Evolutionary conservation across 2,329 filamentous ascomycete genomes (phyloP).

Genomic region (Fusarium fracticaudum): DNA sequence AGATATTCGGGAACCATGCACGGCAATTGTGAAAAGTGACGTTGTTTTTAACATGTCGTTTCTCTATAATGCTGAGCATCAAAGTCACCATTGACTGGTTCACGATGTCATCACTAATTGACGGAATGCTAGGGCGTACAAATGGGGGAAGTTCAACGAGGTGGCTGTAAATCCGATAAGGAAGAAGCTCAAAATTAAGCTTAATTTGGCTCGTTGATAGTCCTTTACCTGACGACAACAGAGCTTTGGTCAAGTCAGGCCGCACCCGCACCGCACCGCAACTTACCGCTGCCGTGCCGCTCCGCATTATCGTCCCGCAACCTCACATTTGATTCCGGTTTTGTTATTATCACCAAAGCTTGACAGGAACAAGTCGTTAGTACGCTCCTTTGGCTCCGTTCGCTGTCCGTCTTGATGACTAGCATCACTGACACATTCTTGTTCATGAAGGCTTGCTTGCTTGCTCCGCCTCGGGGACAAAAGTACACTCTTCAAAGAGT

Average conservation of each 20-base stretch:
- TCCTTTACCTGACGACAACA: background rate
- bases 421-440: background rate
- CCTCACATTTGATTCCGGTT: too few species aligned
- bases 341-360: background rate
- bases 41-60: background rate
- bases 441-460: background rate
- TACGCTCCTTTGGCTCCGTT: too few species aligned
- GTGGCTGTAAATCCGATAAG: background rate
- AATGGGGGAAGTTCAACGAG: background rate
- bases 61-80: background rate
- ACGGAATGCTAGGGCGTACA: background rate
- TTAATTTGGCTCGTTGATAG: background rate
- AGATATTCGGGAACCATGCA: slow-evolving; percentile 6
- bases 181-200: slow-evolving; percentile 28
- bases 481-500: background rate
- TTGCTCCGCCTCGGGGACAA: background rate
- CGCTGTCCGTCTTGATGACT: background rate
- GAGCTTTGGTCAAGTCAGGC: background rate
- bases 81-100: background rate
- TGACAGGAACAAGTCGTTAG: too few species aligned
- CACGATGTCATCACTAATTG: background rate
- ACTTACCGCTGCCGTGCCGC: background rate
- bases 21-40: slow-evolving; percentile 19
- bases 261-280: background rate
- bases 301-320: background rate